Base-by-base conservation (phyloP, 768 basidiomycete species). In the Suillus plorans region DNA sequence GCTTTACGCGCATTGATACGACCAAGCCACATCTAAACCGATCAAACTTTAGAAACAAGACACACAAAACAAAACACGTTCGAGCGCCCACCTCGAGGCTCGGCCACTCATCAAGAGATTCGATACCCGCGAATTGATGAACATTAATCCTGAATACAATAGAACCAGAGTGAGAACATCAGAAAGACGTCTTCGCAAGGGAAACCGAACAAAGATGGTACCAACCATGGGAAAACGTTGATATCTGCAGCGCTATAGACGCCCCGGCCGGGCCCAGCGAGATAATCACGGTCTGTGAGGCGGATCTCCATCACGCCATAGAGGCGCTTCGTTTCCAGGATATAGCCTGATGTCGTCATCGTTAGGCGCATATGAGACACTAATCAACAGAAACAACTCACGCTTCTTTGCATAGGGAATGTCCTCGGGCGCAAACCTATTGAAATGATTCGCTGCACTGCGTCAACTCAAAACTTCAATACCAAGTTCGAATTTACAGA, bases 291-390 rank as follows among this genome's bases (percentile, higher is more conserved):
- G 37, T 76, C 70, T n/a, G 71, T 36, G 7, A 87, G 74, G 14
- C 81, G 79, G 37, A 78, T 73, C 69, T 85, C 83, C 49, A 86
- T 70, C 12, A 86, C 84, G 9, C 75, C 71, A 68, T 83, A 81
- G 14, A 87, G 72, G 3, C 84, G 77, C 61, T 76, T 77, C 18
- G 83, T 80, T 76, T 86, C 85, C 20, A 82, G 76, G 20, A 75
- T 70, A 72, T 84, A 86, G 18, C 84, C 70, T 61, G 50, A 3
- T 25, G 20, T 5, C 3, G 9, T 20, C 44, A 34, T 39, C n/a
- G 5, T 36, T 28, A 28, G 2, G 25, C 16, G 16, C 18, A 20
- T 6, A 41, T 22, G 8, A 22, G 0, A 9, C 57, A 41, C 18
- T 8, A 31, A 31, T 10, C 18, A 53, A 34, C 34, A 31, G 13